Base-by-base conservation (phyloP, 192 early-diverging fungal species). In the Backusella morwellensis region DNA sequence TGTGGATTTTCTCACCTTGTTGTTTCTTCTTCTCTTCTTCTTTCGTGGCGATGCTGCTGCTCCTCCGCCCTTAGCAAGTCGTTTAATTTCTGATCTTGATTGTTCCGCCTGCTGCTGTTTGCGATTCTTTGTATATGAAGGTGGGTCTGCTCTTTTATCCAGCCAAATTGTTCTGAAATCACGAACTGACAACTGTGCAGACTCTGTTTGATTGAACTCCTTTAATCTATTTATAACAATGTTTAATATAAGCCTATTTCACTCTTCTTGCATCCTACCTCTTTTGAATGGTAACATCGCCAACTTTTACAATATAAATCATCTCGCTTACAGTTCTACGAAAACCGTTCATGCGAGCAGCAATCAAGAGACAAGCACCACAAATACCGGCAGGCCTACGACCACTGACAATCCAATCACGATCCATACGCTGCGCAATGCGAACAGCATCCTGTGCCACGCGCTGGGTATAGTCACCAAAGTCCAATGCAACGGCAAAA, bases 371-470 rank as follows among this genome's bases (percentile, higher is more conserved):
- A 75, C 94, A 92, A 4, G 97, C 97, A 7, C 95, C 97, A 85
- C 97, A 99, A 35, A 99, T 95, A 67, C 97, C 97, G 8, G 95
- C 89, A 4, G 97, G 97, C 4, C 95, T 89, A 71, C 97, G 88
- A 42, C 97, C 97, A 0, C 88, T 92, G 74, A 90, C 84, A 73
- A 99, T 94, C 96, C 96, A 99, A 86, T 98, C 97, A 32, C 97
- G 89, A 73, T 95, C 92, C 95, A 99, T 96, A 40, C 97, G 85
- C 72, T 91, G 88, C 0, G 95, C 95, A 36, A 99, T 80, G 0
- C 94, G 91, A 14, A 92, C 83, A 4, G 97, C 96, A 74, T 97
- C 95, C 42, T 86, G 76, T 26, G 90, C 89, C 4, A 98, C 96
- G 34, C 87, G 82, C 66, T 89, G 86, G 41, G 90, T 94, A 79